These are phyloP conservation scores for Mangifera indica DNA, from an alignment of 345 rosid genomes.

Conservation along the genomic window DNA sequence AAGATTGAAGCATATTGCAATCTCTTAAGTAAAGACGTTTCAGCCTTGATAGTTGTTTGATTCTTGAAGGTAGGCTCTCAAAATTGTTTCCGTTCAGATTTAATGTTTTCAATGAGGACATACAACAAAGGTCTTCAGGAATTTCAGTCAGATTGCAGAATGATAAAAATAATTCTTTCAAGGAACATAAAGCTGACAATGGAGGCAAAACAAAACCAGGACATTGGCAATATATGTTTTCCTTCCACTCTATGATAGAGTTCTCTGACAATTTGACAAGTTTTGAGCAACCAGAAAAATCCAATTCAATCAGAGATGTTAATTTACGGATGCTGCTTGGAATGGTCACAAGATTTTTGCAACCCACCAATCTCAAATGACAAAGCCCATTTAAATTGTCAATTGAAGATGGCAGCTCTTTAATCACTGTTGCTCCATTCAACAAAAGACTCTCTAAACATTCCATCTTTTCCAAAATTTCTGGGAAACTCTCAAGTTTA, in stretches of 20 bases:
- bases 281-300: constrained; percentile 8
- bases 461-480: too few species aligned
- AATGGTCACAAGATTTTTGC: not conserved
- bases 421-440: constrained; percentile 19
- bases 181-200: not conserved
- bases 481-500: too few species aligned
- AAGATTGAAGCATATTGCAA: too few species aligned
- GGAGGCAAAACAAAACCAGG: not conserved
- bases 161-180: not conserved
- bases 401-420: too few species aligned
- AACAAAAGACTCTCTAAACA: not conserved
- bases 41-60: too few species aligned
- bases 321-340: not conserved
- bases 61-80: too few species aligned
- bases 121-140: too few species aligned
- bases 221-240: not conserved
- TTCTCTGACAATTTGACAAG: not conserved
- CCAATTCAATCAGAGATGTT: not conserved
- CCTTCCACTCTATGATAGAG: not conserved
- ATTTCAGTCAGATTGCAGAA: not conserved
- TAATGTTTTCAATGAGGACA: too few species aligned
- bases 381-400: not conserved
- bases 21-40: too few species aligned
- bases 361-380: constrained; percentile 4
- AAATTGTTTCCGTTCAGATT: too few species aligned